Evolutionary conservation across 257 asterid species (phyloP).

Genomic region (Paraleonurus japonicus): DNA sequence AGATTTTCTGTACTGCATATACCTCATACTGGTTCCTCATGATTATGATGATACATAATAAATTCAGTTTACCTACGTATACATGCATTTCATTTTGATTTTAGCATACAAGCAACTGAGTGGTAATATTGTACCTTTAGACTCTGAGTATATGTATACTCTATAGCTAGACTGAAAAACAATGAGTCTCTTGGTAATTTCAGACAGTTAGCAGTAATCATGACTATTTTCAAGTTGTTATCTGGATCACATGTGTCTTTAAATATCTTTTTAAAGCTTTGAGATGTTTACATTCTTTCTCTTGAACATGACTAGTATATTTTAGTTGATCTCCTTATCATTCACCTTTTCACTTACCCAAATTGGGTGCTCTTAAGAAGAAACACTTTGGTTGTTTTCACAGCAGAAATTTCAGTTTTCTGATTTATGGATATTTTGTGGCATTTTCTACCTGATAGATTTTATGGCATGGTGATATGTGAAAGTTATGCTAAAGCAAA

Average conservation of each 20-base stretch:
- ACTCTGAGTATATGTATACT: not conserved
- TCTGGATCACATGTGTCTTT: not conserved
- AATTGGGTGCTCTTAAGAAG: not conserved
- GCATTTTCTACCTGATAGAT: constrained; percentile 12
- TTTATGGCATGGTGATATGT: not conserved
- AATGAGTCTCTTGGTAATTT: not conserved
- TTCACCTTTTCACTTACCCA: constrained; percentile 10
- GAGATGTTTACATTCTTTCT: not conserved
- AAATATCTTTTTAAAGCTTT: not conserved
- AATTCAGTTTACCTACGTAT: not conserved
- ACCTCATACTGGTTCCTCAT: not conserved
- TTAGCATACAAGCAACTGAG: not conserved
- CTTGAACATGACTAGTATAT: not conserved
- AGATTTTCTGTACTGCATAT: not conserved
- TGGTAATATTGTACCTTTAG: not conserved
- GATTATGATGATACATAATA: not conserved
- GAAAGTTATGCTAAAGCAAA: not conserved
- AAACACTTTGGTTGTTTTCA: not conserved
- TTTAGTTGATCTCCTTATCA: not conserved
- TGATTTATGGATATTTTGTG: not conserved
- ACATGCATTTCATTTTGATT: not conserved
- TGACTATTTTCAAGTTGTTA: constrained; percentile 6
- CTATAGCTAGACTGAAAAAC: not conserved
- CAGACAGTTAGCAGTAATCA: not conserved
- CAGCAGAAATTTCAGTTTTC: not conserved